Conservation (phyloP, 495 filamentous ascomycete genomes). For the Aspergillus haitiensis region DNA sequence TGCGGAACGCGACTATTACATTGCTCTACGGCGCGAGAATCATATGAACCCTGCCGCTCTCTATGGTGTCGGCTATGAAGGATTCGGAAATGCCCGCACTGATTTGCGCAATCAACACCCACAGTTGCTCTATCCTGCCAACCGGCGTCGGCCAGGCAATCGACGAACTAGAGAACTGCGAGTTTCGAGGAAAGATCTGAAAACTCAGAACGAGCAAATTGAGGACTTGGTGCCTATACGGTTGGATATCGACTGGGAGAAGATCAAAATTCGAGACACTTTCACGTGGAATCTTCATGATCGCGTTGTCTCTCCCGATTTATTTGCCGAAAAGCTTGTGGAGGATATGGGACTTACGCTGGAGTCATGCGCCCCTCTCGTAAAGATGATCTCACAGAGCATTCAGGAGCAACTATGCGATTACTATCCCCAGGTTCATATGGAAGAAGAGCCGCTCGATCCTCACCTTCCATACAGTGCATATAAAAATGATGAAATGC, state of each 20-base stretch:
- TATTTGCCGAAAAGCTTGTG: slow-evolving; percentile 84
- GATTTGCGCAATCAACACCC: slow-evolving; percentile 56
- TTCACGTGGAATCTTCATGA: slow-evolving; percentile 99
- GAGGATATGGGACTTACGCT: slow-evolving; percentile 85
- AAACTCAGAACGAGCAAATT: slow-evolving; percentile 79
- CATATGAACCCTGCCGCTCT: slow-evolving; percentile 58
- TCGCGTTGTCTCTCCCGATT: slow-evolving; percentile 68
- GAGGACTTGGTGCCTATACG: slow-evolving; percentile 91
- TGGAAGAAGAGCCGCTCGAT: slow-evolving; percentile 88
- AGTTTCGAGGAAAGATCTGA: slow-evolving; percentile 72
- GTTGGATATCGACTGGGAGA: slow-evolving; percentile 92
- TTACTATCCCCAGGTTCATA: slow-evolving; percentile 85
- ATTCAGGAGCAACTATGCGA: slow-evolving; percentile 89
- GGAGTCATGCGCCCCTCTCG: slow-evolving; percentile 60
- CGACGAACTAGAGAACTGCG: slow-evolving; percentile 69
- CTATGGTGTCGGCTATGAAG: slow-evolving; percentile 81
- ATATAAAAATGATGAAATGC: slow-evolving; percentile 99
- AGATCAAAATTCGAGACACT: slow-evolving; percentile 92
- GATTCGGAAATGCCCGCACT: slow-evolving; percentile 83
- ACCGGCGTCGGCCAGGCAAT: slow-evolving; percentile 71
- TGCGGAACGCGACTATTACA: slow-evolving; percentile 54
- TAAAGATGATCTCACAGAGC: slow-evolving; percentile 74
- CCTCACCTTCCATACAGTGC: slow-evolving; percentile 86
- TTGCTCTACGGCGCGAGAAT: slow-evolving; percentile 50
- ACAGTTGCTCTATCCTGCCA: slow-evolving; percentile 72